A percentile compares a stretch with the other conserved stretches of the same genome.
These are phyloP conservation scores for Straminergon stramineum DNA, from an alignment of 225 moss, liverwort and hornwort species.

Conservation along the genomic window DNA sequence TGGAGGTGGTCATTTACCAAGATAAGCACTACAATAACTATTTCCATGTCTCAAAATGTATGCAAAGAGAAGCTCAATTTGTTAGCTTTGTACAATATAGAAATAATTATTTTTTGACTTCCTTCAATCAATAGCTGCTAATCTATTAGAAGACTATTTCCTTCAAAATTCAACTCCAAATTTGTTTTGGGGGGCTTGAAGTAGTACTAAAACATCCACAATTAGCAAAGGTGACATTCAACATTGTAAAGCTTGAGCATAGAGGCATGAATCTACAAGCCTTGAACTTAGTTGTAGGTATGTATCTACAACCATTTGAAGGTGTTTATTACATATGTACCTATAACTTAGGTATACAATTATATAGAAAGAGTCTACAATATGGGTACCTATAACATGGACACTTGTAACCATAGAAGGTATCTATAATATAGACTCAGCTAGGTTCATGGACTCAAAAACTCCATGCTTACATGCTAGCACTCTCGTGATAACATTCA, in stretches of 20 bases:
- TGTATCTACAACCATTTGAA: neutral
- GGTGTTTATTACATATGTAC: neutral
- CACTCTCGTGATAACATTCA: neutral
- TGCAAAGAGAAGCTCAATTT: neutral
- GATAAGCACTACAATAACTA: neutral
- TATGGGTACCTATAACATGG: neutral
- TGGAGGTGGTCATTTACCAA: neutral
- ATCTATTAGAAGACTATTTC: no score
- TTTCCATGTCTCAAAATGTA: neutral
- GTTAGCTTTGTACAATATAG: neutral
- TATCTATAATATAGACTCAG: neutral
- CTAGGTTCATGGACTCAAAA: neutral
- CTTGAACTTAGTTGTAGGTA: neutral
- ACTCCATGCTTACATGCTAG: neutral
- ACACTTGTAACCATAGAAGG: neutral
- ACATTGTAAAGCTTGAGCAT: fast-evolving
- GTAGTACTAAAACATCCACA: neutral
- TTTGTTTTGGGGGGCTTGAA: neutral
- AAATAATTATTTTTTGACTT: neutral
- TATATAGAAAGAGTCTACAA: neutral
- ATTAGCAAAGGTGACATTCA: neutral
- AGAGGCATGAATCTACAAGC: fast-evolving
- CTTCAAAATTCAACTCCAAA: neutral
- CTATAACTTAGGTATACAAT: neutral
- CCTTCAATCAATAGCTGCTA: neutral